Base-by-base conservation (phyloP, 1,284 basidiomycete species). In the Apiotrichum mycotoxinovorans region DNA sequence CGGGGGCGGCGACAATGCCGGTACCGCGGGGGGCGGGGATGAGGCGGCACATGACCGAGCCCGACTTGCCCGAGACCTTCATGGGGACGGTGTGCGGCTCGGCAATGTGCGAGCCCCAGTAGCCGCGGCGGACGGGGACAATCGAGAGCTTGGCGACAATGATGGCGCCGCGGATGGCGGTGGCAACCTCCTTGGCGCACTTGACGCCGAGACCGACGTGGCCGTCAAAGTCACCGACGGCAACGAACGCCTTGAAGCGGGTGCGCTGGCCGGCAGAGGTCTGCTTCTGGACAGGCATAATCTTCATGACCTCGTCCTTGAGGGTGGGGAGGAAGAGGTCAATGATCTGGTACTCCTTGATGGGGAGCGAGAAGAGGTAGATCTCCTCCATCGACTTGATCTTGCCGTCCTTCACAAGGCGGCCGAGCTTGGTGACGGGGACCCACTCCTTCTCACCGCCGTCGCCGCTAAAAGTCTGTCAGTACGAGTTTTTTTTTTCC, bases 371-470 rank as follows among this genome's bases (percentile, higher is more conserved):
- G 87, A 98, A 99, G 75, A 99, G 91, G 83, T 98, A 99, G 82
- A 98, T 97, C 79, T 99, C 96, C 80, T 99, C 96, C 86, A 99
- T 96, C 51, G 93, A 97, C 83, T 96, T 97, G 84, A 99, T 97
- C 83, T 98, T 98, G 75, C 94, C 94, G 74, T 98, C 96, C 83
- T 97, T 98, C 56, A 98, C 95, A 72, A 99, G 87, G 80, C 95
- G 94, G 65, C 95, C 95, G 70, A 99, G 90, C 80, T 98, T 98
- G 79, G 95, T 98, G 79, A 98, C 96, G 73, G 95, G 95, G 66
- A 89, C 87, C 92, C 46, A 48, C 46, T 48, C 92, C 93, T 30
- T 30, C 30, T 30, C 30, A 30, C 30, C 30, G 30, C 30, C 34
- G 43, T 27, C 27, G 49, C 7, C 22, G 47, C 54, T 15, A 56